A percentile compares a stretch with the other conserved stretches of the same genome.
phyloP scores from a whole-genome alignment of 1,284 basidiomycete species.

The Trichosporon faecale region DNA sequence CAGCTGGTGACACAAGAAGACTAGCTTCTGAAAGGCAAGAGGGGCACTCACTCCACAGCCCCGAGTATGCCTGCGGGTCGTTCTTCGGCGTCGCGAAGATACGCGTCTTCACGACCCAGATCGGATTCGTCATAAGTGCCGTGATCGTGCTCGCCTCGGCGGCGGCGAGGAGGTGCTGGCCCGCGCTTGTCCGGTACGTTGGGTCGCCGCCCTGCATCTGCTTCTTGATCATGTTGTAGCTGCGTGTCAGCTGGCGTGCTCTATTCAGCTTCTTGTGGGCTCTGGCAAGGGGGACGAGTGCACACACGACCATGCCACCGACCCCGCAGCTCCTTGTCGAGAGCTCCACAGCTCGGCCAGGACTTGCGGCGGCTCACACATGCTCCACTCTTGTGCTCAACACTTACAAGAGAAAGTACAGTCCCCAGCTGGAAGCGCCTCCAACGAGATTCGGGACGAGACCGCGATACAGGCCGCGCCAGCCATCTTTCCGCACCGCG shows the following conservation, averaged over 20 bases:
- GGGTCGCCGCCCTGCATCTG: conserved; percentile 54
- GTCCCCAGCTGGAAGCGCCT: conserved; percentile 95
- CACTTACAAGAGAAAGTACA: conserved; percentile 97
- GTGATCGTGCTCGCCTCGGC: conserved; percentile 93
- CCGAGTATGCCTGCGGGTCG: conserved; percentile 68
- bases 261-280: no score
- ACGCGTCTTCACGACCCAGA: conserved; percentile 97
- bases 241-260: conserved; percentile 46
- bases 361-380: no score
- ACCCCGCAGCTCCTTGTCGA: no score
- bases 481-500: conserved; percentile 73
- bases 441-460: conserved; percentile 88
- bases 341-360: no score
- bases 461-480: conserved; percentile 85
- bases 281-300: not conserved
- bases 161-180: conserved; percentile 81
- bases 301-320: not conserved
- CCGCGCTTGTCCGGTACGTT: conserved; percentile 61
- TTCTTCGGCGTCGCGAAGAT: conserved; percentile 82
- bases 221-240: conserved; percentile 93
- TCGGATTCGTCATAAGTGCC: conserved; percentile 92
- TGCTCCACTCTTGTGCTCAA: not conserved
- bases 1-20: not conserved
- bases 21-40: not conserved
- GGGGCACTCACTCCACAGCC: conserved; percentile 65